Evolutionary conservation across 108 stramenopile genomes (phyloP), one percentile per base, ranked within the genome.

Genomic region (Cyclotella cryptica): DNA sequence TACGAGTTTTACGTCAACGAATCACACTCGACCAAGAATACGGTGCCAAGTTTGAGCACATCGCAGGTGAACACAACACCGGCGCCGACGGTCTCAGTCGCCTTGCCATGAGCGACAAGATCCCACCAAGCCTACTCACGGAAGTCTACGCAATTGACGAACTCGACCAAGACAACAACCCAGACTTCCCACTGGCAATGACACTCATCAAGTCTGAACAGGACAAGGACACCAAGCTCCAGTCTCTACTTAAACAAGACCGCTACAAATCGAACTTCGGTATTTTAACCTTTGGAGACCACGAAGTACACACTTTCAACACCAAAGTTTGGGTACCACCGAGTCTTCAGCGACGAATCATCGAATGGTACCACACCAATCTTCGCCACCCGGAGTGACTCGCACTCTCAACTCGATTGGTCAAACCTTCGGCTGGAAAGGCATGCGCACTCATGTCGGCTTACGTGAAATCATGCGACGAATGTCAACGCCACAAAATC

Each of bases 321-420:
- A 35, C 29, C 1, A 57, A 54, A 40, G 28, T 68, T 42, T 53
- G 40, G 52, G 70, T 64, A 11, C 71, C 70, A 49, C n/a, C 24
- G 0, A 53, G 4, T 10, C 19, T 72, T 0, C 78, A 79, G 19
- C 18, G 21, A 0, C 21, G 43, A 0, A 40, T 79, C 43, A 45
- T 79, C 9, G 43, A 62, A 11, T 71, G 78, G 61, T 79, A 79
- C 21, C 78, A 79, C 47, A 15, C 29, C 22, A 71, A 63, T 15
- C 41, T 79, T 7, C 51, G 60, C 3, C 70, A 79, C 19, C 58
- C 71, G 61, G 78, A 41, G 54, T 75, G 0, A 66, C 52, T 40
- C 10, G 71, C 8, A 43, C 40, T 41, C 10, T 46, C 12, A 72
- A 72, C 24, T 46, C 62, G 0, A 64, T 68, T 14, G 22, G 4